Evolutionary conservation across 2,329 filamentous ascomycete species (phyloP), one percentile per base, ranked within the genome.

Genomic region (Aspergillus sp.): DNA sequence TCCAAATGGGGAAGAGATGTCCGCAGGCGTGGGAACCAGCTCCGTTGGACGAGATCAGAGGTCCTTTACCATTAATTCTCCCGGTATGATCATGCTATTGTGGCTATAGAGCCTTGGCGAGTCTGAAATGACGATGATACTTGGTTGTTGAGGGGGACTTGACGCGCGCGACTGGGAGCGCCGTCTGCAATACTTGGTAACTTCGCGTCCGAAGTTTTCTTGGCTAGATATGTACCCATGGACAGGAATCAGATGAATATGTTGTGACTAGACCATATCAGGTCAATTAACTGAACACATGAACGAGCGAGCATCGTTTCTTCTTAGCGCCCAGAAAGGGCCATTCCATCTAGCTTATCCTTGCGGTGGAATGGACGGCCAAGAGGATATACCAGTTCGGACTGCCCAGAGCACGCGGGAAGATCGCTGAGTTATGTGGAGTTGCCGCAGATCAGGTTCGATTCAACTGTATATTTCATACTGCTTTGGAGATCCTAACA

Each of bases 361-460:
- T 23, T 4, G 19, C 45, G 15, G 13, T n/a, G 13, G 23, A 15
- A 49, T 17, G 21, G 7, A 17, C 2, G 45, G n/a, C 23, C 15
- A 30, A 30, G 13, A 17, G 45, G 6, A 17, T 23, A 25, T 13
- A 23, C 8, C 45, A n/a, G 13, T 30, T 28, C 5, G 7, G 12
- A 12, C 45, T 49, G 23, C 45, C 23, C 23, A 9, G 45, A 21
- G 28, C 21, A 49, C 9, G 5, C 23, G 23, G 45, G 15, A 6
- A 49, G 13, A 17, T 2, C 21, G 4, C 13, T 17, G 25, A 30
- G 7, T 5, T 28, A 17, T n/a, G 12, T 23, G 21, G 45, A 49
- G 45, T 30, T 77, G 1, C 80, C 79, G 59, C 82, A 82, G 15
- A 82, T 69, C 76, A 82, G 82, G 59, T 80, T 76, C 55, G 83